A percentile compares a stretch with the other conserved stretches of the same genome.
Conservation (phyloP, 1,284 basidiomycete species). For the Apiotrichum siamense region DNA sequence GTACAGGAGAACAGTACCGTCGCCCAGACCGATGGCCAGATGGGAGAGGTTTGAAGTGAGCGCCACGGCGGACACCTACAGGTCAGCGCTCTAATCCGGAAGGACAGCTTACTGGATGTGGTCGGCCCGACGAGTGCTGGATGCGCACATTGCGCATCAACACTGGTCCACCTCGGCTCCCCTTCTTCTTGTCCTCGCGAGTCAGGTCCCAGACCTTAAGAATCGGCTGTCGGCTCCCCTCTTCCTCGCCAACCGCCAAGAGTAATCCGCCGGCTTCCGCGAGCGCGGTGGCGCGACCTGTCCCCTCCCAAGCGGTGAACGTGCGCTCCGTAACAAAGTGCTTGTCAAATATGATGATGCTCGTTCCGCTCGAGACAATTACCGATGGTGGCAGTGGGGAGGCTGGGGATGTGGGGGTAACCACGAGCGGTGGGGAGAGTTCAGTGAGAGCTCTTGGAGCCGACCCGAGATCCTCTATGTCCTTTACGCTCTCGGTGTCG, state of each 20-base stretch:
- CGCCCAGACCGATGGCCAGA: conserved; percentile 83
- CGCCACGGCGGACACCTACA: conserved; percentile 71
- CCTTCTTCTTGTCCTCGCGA: conserved; percentile 65
- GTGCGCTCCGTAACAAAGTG: conserved; percentile 66
- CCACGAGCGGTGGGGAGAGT: conserved; percentile 29
- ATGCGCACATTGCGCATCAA: conserved; percentile 72
- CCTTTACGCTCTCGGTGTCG: conserved; percentile 60
- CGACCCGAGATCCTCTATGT: conserved; percentile 66
- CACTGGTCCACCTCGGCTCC: conserved; percentile 53
- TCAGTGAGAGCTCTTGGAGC: conserved; percentile 65
- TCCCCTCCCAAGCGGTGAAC: conserved; percentile 70
- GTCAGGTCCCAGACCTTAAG: conserved; percentile 86
- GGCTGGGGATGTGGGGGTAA: conserved; percentile 30
- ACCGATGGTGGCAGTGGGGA: conserved; percentile 35
- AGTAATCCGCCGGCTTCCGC: conserved; percentile 68
- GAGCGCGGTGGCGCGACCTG: conserved; percentile 47
- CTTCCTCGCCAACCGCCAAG: conserved; percentile 81
- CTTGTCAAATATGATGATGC: conserved; percentile 54
- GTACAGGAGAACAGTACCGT: conserved; percentile 89
- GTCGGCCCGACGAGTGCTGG: conserved; percentile 61
- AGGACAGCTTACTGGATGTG: conserved; percentile 64
- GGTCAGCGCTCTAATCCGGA: neutral
- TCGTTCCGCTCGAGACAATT: conserved; percentile 33
- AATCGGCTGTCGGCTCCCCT: conserved; percentile 62
- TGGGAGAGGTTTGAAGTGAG: conserved; percentile 74